Evolutionary conservation across 371 early-diverging fungal species (phyloP).

Genomic region (Coemansia sp.): DNA sequence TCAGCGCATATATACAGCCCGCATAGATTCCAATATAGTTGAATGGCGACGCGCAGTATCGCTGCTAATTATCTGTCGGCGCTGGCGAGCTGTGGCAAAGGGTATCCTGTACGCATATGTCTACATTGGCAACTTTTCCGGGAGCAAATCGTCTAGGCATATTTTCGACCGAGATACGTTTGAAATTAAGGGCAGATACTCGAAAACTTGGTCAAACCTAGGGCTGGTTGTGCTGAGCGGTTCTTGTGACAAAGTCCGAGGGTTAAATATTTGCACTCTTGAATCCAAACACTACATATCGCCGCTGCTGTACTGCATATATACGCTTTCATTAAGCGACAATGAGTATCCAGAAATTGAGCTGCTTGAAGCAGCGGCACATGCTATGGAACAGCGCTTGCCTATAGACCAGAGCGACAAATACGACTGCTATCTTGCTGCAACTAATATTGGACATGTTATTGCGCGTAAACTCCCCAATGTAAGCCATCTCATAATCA

Average conservation of each 20-base stretch:
- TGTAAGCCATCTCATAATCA: neutral
- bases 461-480: neutral
- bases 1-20: neutral
- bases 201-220: neutral
- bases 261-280: neutral
- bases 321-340: neutral
- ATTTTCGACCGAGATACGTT: neutral
- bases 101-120: neutral
- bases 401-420: neutral
- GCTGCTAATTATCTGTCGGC: neutral
- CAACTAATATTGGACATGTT: neutral
- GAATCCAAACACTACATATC: constrained; percentile 2
- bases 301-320: neutral
- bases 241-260: neutral
- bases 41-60: neutral
- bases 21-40: neutral
- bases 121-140: neutral
- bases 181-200: neutral
- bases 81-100: neutral
- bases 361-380: neutral
- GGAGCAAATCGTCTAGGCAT: neutral
- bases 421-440: constrained; percentile 4
- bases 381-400: constrained; percentile 2
- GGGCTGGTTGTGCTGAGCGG: neutral
- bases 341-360: neutral